These are phyloP conservation scores for Microbotryum scabiosae DNA, from an alignment of 1,284 basidiomycete species.

Conservation along the genomic window DNA sequence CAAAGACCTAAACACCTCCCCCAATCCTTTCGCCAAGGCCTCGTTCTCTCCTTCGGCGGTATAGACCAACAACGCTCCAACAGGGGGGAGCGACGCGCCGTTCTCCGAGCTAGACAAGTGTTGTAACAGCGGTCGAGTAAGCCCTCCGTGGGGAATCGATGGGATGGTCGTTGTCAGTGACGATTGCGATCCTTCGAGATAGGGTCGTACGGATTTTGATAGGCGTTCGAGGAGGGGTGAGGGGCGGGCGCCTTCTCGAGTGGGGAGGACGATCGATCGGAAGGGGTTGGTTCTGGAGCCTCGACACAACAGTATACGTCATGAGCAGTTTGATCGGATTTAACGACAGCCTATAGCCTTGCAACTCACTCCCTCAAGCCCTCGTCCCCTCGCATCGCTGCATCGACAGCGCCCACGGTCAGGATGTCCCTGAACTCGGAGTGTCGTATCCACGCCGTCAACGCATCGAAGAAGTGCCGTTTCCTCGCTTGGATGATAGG, in stretches of 20 bases:
- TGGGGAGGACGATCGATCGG: too few relatives aligned
- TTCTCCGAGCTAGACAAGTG: not conserved
- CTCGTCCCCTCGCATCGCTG: conserved; percentile 19
- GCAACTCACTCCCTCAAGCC: conserved; percentile 12
- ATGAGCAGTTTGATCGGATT: not conserved
- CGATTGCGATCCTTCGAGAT: not conserved
- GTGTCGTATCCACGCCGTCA: conserved; percentile 1
- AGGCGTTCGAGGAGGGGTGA: too few relatives aligned
- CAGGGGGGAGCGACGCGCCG: not conserved
- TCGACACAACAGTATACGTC: not conserved
- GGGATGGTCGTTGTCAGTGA: conserved; percentile 46
- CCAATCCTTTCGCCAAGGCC: conserved; percentile 9
- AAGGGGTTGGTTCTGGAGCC: not conserved
- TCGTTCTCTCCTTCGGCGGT: conserved; percentile 19
- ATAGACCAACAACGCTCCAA: conserved; percentile 17
- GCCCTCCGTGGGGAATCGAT: conserved; percentile 36
- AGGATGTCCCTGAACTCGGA: conserved; percentile 12
- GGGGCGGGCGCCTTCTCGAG: too few relatives aligned
- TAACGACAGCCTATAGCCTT: too few relatives aligned
- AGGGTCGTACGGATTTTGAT: too few relatives aligned
- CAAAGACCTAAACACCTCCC: not conserved
- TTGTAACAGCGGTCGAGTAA: conserved; percentile 17
- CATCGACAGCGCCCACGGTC: conserved; percentile 16
- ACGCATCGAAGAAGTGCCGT: conserved; percentile 9
- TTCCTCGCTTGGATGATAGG: conserved; percentile 23